Evolutionary conservation across 1,284 basidiomycete genomes (phyloP), one percentile per base, ranked within the genome.

Genomic region (Vanrija humicola): DNA sequence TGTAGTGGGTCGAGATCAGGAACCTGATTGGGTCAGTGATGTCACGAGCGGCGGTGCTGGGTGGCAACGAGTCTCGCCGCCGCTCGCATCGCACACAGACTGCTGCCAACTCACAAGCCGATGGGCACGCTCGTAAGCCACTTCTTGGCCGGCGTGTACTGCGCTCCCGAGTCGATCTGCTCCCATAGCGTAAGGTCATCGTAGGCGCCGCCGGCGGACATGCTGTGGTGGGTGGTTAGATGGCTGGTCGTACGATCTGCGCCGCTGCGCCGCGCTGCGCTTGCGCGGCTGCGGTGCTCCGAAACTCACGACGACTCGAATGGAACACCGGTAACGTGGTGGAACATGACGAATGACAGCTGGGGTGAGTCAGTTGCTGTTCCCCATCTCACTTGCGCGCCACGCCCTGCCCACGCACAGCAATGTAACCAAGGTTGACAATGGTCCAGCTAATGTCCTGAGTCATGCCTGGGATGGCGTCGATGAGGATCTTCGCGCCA

Each of bases 171-270:
- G 76, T 99, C 95, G 58, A 99, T 99, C 82, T 99, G 95, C 74
- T 99, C 95, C 95, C 95, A 99, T 25, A 99, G 79, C 0, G 96
- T 98, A 47, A 98, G 82, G 65, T 97, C 90, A 74, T 98, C 95
- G 78, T 96, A 98, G 6, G 90, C 95, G 43, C 96, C 96, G 14
- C 87, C 87, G 64, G 73, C 92, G 82, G 69, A 70, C 57, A 75
- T 61, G 16, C 72, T 75, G 54, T 15, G 9, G 39, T 19, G 39
- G n/a, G 3, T 1, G 7, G 44, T 19, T 16, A 42, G 28, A 23
- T 12, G 38, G 29, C 8, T 9, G 9, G 34, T 34, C 7, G 34
- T 34, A 34, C 34, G 34, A 34, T 34, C 10, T 34, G 34, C 7
- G 34, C 9, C 34, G 34, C 12, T 23, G 21, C 21, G 21, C 21